phyloP scores from a whole-genome alignment of 208 protist species.

The Leishmania amazonensis region DNA sequence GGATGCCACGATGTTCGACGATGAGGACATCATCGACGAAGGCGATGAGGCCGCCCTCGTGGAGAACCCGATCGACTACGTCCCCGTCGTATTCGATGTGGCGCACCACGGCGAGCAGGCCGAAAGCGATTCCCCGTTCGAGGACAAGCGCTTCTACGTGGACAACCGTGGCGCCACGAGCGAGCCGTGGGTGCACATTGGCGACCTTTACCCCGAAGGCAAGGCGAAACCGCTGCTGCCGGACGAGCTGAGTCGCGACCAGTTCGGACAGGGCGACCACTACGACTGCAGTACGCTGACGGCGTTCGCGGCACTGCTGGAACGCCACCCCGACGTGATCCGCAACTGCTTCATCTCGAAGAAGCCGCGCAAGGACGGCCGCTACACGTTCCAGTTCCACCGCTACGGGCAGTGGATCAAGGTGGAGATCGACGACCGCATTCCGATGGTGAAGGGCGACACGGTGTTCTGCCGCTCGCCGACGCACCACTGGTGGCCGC shows the following conservation, averaged over 20 bases:
- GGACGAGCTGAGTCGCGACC: slow-evolving; percentile 40
- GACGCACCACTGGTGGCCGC: slow-evolving; percentile 74
- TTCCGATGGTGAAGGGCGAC: slow-evolving; percentile 54
- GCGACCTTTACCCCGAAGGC: slow-evolving; percentile 68
- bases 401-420: slow-evolving; percentile 30
- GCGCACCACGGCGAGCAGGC: slow-evolving; percentile 28
- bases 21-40: slow-evolving; percentile 77
- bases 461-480: slow-evolving; percentile 71
- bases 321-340: slow-evolving; percentile 55
- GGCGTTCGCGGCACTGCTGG: slow-evolving; percentile 48
- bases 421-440: slow-evolving; percentile 66
- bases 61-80: slow-evolving; percentile 59
- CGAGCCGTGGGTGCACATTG: slow-evolving; percentile 66
- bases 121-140: slow-evolving; percentile 59
- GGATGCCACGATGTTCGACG: slow-evolving; percentile 74
- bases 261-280: slow-evolving; percentile 69
- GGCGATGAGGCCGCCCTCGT: slow-evolving; percentile 42
- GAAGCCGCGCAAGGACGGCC: slow-evolving; percentile 41
- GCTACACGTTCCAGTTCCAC: slow-evolving; percentile 14
- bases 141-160: slow-evolving; percentile 54
- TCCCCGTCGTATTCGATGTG: slow-evolving; percentile 43
- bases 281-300: slow-evolving; percentile 65
- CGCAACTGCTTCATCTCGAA: slow-evolving; percentile 55
- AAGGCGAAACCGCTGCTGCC: slow-evolving; percentile 60
- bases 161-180: slow-evolving; percentile 45